Evolutionary conservation across 2,329 filamentous ascomycete species (phyloP), one percentile per base, ranked within the genome.

Genomic region (Pseudohalonectria lignicola): DNA sequence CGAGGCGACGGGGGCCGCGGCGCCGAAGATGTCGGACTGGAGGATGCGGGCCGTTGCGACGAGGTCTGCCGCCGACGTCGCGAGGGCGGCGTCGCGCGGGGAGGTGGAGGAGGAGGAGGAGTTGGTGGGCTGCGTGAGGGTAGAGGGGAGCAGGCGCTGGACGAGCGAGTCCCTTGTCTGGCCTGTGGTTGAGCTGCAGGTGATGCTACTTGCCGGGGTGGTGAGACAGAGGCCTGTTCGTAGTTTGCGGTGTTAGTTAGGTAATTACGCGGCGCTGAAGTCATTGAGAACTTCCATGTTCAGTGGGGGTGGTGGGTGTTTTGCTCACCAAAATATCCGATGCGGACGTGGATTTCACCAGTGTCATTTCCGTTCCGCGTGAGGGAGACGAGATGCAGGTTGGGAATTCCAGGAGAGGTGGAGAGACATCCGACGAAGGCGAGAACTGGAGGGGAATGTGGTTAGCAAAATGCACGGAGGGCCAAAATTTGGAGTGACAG

Each of bases 251-350:
- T n/a, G n/a, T n/a, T n/a, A n/a, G n/a, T n/a, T n/a, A n/a, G n/a
- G 23, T 7, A 26, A 26, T 26, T 26, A 12, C 12, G 23, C 8
- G 23, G 23, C 23, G 12, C 23, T 7, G 12, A 26, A 26, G 23
- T 26, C 8, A 26, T 12, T 8, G 23, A 12, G 23, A 26, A 26
- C 8, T 8, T 12, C 23, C 23, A 26, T 8, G 12, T n/a, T n/a
- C n/a, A n/a, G n/a, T n/a, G n/a, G n/a, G n/a, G n/a, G n/a, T n/a
- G n/a, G n/a, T n/a, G n/a, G n/a, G n/a, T n/a, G n/a, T n/a, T n/a
- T n/a, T n/a, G 23, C 23, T 26, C 23, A 26, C 23, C 36, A 25
- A 38, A 38, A 20, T 38, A 31, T 9, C 36, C 36, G 29, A 38
- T 19, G 2, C 20, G 21, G 36, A 38, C 29, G 26, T 21, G 12